These are phyloP conservation scores for Paspalum notatum DNA, from an alignment of 176 grass and related monocot species.

Conservation along the genomic window DNA sequence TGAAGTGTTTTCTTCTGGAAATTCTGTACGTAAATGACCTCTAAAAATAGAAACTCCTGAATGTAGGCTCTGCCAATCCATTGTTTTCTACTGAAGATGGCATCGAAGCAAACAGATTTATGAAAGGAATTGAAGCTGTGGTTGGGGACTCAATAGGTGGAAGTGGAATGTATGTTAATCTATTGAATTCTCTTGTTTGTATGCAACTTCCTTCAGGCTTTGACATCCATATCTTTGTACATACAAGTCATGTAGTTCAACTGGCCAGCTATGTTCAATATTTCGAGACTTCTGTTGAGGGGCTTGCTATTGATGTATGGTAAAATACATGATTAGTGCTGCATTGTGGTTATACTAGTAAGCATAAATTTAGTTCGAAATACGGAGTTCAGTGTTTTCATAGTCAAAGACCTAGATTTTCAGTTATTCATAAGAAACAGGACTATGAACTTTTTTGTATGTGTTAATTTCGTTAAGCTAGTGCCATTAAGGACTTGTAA, in stretches of 20 bases:
- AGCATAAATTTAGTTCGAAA: constrained; percentile 18
- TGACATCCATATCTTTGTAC: constrained; percentile 4
- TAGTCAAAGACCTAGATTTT: not conserved
- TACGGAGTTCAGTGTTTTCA: not conserved
- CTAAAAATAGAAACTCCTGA: not conserved
- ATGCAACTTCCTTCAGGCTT: constrained; percentile 8
- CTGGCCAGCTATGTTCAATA: constrained; percentile 1
- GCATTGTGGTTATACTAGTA: constrained; percentile 21
- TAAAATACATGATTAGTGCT: constrained; percentile 11
- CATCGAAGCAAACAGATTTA: constrained; percentile 69
- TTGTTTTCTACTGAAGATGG: constrained; percentile 80
- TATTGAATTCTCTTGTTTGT: constrained; percentile 30
- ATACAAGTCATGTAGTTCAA: not conserved
- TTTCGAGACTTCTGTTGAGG: constrained; percentile 19
- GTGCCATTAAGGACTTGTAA: not conserved
- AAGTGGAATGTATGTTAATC: constrained; percentile 50
- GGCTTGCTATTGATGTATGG: not conserved
- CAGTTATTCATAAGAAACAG: not conserved
- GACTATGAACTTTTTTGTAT: not conserved
- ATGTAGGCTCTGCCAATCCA: constrained; percentile 87
- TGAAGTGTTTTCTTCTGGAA: not conserved
- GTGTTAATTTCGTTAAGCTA: constrained; percentile 8
- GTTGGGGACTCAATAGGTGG: constrained; percentile 45
- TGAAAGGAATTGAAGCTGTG: constrained; percentile 58
- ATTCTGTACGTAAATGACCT: not conserved